Evolutionary conservation across 345 rosid species (phyloP).

Genomic region (Mercurialis annua): DNA sequence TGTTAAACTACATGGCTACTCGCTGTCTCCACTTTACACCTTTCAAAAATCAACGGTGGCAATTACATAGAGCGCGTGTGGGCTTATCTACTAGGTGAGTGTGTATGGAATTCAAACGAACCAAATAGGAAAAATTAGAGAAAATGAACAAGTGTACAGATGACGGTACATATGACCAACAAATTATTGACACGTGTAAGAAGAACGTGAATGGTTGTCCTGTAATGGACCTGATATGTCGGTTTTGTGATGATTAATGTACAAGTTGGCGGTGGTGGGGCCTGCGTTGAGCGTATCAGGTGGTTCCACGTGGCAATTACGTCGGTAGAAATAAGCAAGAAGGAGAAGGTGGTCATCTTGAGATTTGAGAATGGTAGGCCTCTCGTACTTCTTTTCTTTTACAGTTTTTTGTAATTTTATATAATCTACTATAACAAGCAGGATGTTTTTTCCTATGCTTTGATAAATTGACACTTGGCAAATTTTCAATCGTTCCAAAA

Average conservation of each 20-base stretch:
- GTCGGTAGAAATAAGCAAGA: neutral
- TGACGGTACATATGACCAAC: conserved; percentile 3
- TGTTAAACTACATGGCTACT: neutral
- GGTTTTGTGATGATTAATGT: conserved; percentile 8
- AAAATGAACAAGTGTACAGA: neutral
- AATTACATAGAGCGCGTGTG: neutral
- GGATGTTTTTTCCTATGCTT: too few relatives aligned
- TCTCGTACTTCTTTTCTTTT: neutral
- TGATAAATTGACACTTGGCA: too few relatives aligned
- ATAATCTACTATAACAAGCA: too few relatives aligned
- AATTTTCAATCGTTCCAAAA: too few relatives aligned
- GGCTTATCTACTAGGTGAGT: neutral
- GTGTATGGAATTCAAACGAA: conserved; percentile 6
- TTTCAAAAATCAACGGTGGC: neutral
- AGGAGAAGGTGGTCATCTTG: neutral
- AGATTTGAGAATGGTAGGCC: conserved; percentile 17
- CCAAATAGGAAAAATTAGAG: conserved; percentile 9
- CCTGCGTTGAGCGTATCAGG: neutral
- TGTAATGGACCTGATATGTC: conserved; percentile 19
- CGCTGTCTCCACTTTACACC: neutral
- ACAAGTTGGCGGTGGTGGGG: conserved; percentile 28
- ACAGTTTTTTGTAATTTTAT: too few relatives aligned
- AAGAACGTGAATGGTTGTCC: conserved; percentile 16
- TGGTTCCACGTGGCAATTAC: conserved; percentile 3
- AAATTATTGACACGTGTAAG: conserved; percentile 18